Percentiles rank a stretch among this genome's conserved stretches.
These are phyloP conservation scores for Microascus cirrosus DNA, from an alignment of 2,329 filamentous ascomycete species.

Conservation along the genomic window DNA sequence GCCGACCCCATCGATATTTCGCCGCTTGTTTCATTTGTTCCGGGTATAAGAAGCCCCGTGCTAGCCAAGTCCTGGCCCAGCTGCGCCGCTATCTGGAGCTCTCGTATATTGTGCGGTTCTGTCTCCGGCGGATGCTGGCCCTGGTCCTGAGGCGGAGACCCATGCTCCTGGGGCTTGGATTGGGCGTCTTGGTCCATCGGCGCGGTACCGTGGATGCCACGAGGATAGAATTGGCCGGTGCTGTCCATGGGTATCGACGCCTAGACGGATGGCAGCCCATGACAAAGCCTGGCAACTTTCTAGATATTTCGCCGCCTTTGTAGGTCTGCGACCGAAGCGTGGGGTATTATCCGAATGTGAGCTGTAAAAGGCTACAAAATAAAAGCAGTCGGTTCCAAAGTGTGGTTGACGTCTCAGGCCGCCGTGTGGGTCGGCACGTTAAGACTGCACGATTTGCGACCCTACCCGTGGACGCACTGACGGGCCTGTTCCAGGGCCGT, in stretches of 20 bases:
- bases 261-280: not conserved
- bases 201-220: not conserved
- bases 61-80: slow-evolving; percentile 41
- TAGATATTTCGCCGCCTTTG: not conserved
- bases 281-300: not conserved
- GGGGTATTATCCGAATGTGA: too few relatives aligned
- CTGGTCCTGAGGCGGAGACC: slow-evolving; percentile 1
- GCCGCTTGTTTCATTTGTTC: slow-evolving; percentile 28
- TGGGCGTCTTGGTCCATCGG: slow-evolving; percentile 2
- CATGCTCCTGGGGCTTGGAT: not conserved
- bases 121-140: not conserved
- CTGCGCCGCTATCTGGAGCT: slow-evolving; percentile 47
- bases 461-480: not conserved
- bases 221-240: not conserved
- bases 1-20: slow-evolving; percentile 25
- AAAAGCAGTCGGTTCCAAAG: not conserved
- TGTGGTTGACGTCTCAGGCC: not conserved
- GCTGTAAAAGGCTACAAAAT: not conserved
- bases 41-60: slow-evolving; percentile 31
- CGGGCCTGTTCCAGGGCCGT: too few relatives aligned
- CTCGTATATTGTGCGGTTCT: slow-evolving; percentile 17
- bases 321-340: not conserved
- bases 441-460: too few relatives aligned
- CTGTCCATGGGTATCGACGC: slow-evolving; percentile 1
- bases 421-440: too few relatives aligned